phyloP scores from a whole-genome alignment of 495 filamentous ascomycete genomes.

The Cetradonia linearis region DNA sequence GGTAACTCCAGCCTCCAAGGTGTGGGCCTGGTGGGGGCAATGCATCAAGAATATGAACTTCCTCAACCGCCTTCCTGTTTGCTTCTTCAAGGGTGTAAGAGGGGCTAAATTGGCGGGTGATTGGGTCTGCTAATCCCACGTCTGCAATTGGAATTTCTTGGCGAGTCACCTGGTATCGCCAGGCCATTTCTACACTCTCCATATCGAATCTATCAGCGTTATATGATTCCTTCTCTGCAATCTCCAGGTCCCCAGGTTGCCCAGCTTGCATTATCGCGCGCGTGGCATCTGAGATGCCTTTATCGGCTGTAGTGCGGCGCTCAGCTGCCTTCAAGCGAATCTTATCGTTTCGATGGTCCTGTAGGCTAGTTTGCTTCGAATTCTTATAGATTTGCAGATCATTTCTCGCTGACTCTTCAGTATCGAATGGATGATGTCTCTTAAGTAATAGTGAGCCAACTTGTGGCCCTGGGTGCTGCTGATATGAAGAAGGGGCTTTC shows the following conservation, averaged over 20 bases:
- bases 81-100: neutral
- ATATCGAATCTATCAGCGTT: neutral
- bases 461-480: neutral
- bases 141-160: neutral
- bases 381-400: too few relatives aligned
- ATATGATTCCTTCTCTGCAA: neutral
- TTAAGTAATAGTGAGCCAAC: neutral
- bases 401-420: too few relatives aligned
- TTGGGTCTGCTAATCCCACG: neutral
- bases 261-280: constrained; percentile 3
- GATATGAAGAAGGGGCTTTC: neutral
- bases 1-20: constrained; percentile 3
- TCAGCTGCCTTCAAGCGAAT: neutral
- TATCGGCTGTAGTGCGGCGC: neutral
- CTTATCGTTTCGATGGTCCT: neutral
- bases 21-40: neutral
- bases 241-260: neutral
- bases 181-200: neutral
- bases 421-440: too few relatives aligned
- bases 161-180: neutral
- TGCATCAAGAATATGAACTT: neutral
- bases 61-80: neutral
- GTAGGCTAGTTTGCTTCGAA: too few relatives aligned
- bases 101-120: neutral
- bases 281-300: constrained; percentile 10